phyloP scores from a whole-genome alignment of 306 rosid genomes.

The Acacia acuminata region DNA sequence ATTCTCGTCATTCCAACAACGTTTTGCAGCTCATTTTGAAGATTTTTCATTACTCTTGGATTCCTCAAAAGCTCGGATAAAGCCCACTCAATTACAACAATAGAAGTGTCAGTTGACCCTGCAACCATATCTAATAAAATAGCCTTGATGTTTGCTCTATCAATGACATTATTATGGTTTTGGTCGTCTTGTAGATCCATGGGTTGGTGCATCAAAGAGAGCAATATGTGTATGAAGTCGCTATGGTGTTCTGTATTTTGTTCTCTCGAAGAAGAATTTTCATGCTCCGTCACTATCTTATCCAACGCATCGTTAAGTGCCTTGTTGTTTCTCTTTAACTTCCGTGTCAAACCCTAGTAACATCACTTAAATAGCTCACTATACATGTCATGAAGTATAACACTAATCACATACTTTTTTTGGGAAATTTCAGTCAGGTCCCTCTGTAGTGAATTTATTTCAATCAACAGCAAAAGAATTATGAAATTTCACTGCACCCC shows the following conservation, averaged over 20 bases:
- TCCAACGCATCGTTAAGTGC: not conserved
- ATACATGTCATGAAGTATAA: not conserved
- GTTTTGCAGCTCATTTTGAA: conserved; percentile 12
- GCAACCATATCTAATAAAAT: conserved; percentile 31
- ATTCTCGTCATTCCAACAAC: conserved; percentile 18
- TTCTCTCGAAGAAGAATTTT: not conserved
- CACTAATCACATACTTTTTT: not conserved
- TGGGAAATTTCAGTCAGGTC: too few relatives aligned
- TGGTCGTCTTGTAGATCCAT: not conserved
- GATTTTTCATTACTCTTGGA: conserved; percentile 23
- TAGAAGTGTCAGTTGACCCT: conserved; percentile 13
- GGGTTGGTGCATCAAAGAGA: not conserved
- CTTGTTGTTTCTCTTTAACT: not conserved
- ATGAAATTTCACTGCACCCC: too few relatives aligned
- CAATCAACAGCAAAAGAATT: too few relatives aligned
- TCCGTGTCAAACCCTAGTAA: conserved; percentile 31
- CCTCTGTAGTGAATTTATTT: too few relatives aligned
- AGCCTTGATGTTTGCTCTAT: conserved; percentile 25
- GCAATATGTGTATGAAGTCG: conserved; percentile 27
- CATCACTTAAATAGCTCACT: not conserved
- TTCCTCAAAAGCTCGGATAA: conserved; percentile 32
- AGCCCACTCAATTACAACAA: not conserved
- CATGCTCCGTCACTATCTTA: conserved; percentile 7
- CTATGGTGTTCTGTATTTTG: not conserved
- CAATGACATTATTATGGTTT: not conserved